These are phyloP conservation scores for Anthracocystis panici-leucophaei DNA, from an alignment of 1,284 basidiomycete species.

Conservation along the genomic window DNA sequence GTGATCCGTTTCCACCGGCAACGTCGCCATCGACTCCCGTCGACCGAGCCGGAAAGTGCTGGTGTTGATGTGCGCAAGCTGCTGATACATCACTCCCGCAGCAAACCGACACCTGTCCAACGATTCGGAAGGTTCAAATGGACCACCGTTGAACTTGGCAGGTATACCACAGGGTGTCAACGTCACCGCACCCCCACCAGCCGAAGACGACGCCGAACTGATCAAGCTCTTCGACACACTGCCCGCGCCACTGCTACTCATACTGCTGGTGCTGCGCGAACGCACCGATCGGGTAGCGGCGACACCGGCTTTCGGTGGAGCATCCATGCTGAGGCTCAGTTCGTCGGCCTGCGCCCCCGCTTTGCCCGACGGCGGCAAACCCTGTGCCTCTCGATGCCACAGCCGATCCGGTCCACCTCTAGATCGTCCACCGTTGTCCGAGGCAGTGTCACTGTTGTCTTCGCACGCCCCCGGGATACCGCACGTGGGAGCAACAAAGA, in stretches of 20 bases:
- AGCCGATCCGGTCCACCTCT: conserved; percentile 29
- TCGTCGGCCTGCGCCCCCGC: conserved; percentile 22
- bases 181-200: conserved; percentile 5
- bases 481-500: conserved; percentile 61
- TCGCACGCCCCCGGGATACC: conserved; percentile 57
- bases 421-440: conserved; percentile 19
- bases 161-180: conserved; percentile 38
- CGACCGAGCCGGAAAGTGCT: conserved; percentile 44
- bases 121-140: conserved; percentile 53
- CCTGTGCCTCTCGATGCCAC: conserved; percentile 46
- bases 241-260: conserved; percentile 38
- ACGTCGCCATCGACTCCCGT: conserved; percentile 35
- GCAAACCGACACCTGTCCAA: conserved; percentile 58
- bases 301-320: neutral
- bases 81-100: conserved; percentile 52
- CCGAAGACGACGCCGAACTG: conserved; percentile 25
- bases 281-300: conserved; percentile 9
- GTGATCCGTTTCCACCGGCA: conserved; percentile 29
- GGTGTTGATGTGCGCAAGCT: conserved; percentile 44
- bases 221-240: conserved; percentile 30
- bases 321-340: conserved; percentile 15
- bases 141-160: conserved; percentile 52
- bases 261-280: conserved; percentile 31
- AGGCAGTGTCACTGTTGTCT: conserved; percentile 42
- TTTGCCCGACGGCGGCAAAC: conserved; percentile 32